Evolutionary conservation across 495 filamentous ascomycete species (phyloP).

Genomic region (Trichoderma reesei): DNA sequence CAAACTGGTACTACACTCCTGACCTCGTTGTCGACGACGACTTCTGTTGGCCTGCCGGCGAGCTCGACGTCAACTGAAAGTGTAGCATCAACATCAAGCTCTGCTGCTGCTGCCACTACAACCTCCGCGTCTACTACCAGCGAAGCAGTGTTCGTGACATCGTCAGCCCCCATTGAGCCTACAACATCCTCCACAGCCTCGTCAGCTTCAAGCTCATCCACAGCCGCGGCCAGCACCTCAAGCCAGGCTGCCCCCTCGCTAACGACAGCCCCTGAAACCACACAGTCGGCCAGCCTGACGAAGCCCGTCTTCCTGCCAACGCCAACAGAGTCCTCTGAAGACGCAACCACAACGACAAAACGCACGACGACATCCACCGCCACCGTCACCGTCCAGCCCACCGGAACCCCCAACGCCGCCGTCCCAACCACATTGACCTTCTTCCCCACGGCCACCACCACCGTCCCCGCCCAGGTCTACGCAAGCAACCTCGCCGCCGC

Average conservation of each 20-base stretch:
- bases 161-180: neutral
- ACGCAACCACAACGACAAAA: neutral
- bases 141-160: neutral
- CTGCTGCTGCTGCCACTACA: neutral
- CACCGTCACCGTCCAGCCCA: neutral
- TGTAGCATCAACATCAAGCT: neutral
- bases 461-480: neutral
- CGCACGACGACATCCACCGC: neutral
- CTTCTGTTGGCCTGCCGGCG: neutral
- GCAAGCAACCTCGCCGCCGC: conserved; percentile 3
- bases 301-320: neutral
- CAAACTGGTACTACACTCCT: neutral
- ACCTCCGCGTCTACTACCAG: too few species aligned
- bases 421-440: neutral
- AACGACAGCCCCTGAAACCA: neutral
- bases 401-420: neutral
- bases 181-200: neutral
- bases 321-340: neutral
- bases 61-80: neutral
- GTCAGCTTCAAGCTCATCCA: neutral
- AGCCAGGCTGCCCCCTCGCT: neutral
- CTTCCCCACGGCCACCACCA: neutral
- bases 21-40: neutral
- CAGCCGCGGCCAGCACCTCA: neutral
- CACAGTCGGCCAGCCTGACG: neutral